Base-by-base conservation (phyloP, 441 rosid species). In the Populus trichocarpa region DNA sequence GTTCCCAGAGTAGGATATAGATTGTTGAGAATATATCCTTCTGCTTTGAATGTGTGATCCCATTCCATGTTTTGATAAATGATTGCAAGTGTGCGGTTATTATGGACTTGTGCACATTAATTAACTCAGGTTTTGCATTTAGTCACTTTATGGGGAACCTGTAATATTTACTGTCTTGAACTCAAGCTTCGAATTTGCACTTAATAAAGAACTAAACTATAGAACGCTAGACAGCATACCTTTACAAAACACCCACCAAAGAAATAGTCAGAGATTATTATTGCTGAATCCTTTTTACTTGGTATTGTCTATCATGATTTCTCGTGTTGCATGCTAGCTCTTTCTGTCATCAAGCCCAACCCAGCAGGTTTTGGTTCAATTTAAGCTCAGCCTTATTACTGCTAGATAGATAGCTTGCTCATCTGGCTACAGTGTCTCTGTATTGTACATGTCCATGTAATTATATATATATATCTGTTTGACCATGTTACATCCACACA, bases 1-100 rank as follows among this genome's bases (percentile, higher is more conserved):
- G 74, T 93, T 80, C 67, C 97, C 97, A 13, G 95, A 95, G 98
- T 95, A 86, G 83, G 92, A 77, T 67, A 22, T 82, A 18, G 5
- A 26, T 23, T 76, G 82, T 53, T 59, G 64, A n/a, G 38, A 32
- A 33, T 22, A 40, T 38, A 30, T 20, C 7, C 23, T 25, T 53
- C 1, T 18, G 40, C 50, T 50, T 69, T 53, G 11, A 32, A 11
- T 67, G 36, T 66, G 4, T 28, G 57, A 33, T 38, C 28, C 26
- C 20, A 2, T 69, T 14, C 23, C 35, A 12, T n/a, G 26, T 30
- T 72, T 72, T 20, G 69, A 22, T 7, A 25, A 73, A 30, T 67
- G 16, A 25, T 73, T 72, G 57, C 57, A 8, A 36, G n/a, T 4
- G 2, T 61, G 16, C 28, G 40, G 18, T 25, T 38, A 36, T 42